Conservation (phyloP, 192 early-diverging fungal genomes). For the Haplosporangium gracile region DNA sequence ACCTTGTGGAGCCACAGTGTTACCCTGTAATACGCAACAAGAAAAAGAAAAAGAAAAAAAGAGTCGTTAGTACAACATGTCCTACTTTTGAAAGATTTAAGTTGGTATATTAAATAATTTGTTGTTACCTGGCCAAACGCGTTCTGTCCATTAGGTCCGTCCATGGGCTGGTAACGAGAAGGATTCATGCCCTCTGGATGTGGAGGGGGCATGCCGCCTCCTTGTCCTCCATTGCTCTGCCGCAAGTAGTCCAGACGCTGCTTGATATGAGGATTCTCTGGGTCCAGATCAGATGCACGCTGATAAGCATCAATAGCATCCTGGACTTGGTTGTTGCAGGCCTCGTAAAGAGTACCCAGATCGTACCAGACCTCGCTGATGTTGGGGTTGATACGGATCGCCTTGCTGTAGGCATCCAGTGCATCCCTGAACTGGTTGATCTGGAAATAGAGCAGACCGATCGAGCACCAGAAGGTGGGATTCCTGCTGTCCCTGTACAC, state of each 20-base stretch:
- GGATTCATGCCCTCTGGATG: conserved; percentile 31
- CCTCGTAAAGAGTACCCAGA: conserved; percentile 94
- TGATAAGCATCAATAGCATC: conserved; percentile 97
- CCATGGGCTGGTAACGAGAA: conserved; percentile 4
- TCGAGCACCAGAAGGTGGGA: conserved; percentile 98
- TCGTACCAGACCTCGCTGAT: conserved; percentile 98
- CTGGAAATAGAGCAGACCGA: conserved; percentile 96
- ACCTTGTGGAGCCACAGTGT: conserved; percentile 26
- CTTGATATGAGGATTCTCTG: conserved; percentile 84
- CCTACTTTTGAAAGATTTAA: background rate
- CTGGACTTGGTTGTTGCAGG: conserved; percentile 95
- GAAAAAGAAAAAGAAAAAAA: background rate
- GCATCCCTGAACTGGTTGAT: conserved; percentile 95
- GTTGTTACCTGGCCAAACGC: conserved; percentile 23
- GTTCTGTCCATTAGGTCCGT: conserved; percentile 17
- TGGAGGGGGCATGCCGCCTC: conserved; percentile 12
- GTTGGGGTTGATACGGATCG: conserved; percentile 91
- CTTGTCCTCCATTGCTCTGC: conserved; percentile 25
- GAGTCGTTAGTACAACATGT: background rate
- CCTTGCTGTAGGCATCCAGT: conserved; percentile 95
- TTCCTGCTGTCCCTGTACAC: conserved; percentile 94
- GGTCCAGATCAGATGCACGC: conserved; percentile 92
- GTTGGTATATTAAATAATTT: background rate
- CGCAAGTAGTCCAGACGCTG: conserved; percentile 68
- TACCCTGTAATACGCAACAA: background rate